Conservation (phyloP, 164 flowering plant genomes). For the Chimonanthus salicifolius region DNA sequence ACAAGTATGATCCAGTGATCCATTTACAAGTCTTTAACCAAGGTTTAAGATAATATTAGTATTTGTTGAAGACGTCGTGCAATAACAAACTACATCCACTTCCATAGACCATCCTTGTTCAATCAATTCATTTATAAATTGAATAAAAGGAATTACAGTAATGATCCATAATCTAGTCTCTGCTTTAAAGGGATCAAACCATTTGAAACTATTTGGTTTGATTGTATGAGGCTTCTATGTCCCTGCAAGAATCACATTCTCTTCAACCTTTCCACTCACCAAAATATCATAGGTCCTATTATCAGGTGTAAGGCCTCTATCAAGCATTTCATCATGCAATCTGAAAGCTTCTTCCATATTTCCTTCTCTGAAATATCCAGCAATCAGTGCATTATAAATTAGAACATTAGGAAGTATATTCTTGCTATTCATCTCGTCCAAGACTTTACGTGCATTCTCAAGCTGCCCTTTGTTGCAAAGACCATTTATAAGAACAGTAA, state of each 20-base stretch:
- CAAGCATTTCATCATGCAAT: conserved; percentile 82
- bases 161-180: not conserved
- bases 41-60: too few species aligned
- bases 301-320: conserved; percentile 67
- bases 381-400: conserved; percentile 56
- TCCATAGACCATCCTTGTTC: too few species aligned
- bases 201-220: not conserved
- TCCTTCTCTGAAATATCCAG: conserved; percentile 63
- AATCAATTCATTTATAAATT: too few species aligned
- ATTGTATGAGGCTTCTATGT: not conserved
- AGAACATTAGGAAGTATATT: conserved; percentile 38
- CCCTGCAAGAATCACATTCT: conserved; percentile 4
- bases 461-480: conserved; percentile 57
- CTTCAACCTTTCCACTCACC: conserved; percentile 35
- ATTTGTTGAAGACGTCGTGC: too few species aligned
- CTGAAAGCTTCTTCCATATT: conserved; percentile 64
- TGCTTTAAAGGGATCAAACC: not conserved
- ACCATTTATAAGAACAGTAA: conserved; percentile 48
- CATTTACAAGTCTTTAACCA: too few species aligned
- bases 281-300: conserved; percentile 60
- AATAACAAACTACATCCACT: too few species aligned
- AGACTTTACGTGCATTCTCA: conserved; percentile 48
- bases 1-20: too few species aligned
- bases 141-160: too few species aligned
- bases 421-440: conserved; percentile 56